Evolutionary conservation across 2,329 filamentous ascomycete genomes (phyloP), one percentile per base, ranked within the genome.

Genomic region (Aspergillus novoparasiticus): DNA sequence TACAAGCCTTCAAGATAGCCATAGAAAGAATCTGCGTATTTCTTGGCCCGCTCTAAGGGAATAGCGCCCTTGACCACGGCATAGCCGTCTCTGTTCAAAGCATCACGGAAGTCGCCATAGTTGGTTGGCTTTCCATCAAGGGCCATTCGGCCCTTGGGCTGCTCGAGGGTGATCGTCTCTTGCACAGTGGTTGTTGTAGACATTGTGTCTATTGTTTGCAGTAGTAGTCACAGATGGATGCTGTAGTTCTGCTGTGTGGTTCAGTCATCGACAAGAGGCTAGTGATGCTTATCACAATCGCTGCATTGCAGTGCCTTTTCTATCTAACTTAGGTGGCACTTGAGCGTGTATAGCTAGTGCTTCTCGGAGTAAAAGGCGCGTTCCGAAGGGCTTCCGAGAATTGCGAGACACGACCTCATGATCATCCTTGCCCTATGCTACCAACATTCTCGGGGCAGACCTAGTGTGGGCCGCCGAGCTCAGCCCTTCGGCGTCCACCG

Each of bases 11-110:
- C 71, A 3, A 72, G 58, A 61, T 66, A 72, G 1, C 64, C 58
- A 58, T 68, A 64, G 60, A 72, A 67, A 23, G 63, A 63, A 39
- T 71, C 70, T 5, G 73, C 70, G 28, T 74, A 72, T 32, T 71
- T 60, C 14, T 70, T 64, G 1, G 81, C 81, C 34, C 74, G 73
- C 23, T 81, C 81, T 2, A 65, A 69, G 0, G 81, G 79, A 50
- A 84, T 77, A 1, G 80, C 80, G 2, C 77, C 77, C 61, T 83
- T 83, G 59, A 84, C 72, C n/a, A 84, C 76, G 1, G 78, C 79
- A 64, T 73, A 84, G 4, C 82, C 82, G 60, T 84, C 73, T 16
- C 75, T 69, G 4, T 68, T 70, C 4, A 79, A 64, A 28, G 72
- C 69, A 45, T 72, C 69, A 5, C 69, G 66, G 48, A 69, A 72